Conservation (phyloP, 2,329 filamentous ascomycete genomes). For the Penicillium sp. region DNA sequence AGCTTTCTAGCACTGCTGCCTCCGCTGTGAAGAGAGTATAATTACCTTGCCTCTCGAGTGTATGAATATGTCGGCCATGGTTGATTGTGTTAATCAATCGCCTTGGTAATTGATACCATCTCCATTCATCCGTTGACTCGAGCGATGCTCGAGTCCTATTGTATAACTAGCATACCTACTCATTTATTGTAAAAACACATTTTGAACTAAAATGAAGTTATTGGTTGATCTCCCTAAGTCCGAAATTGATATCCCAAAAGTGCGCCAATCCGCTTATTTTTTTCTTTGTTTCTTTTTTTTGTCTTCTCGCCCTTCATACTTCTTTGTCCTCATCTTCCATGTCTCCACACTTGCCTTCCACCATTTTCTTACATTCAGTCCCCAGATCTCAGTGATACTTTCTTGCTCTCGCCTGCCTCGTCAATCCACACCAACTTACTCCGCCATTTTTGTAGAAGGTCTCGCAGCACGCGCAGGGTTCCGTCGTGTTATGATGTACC, state of each 20-base stretch:
- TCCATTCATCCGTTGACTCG: conserved; percentile 24
- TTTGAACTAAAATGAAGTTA: not conserved
- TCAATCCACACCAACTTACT: not conserved
- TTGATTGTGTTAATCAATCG: not conserved
- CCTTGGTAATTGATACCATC: conserved; percentile 25
- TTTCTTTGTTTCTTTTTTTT: not conserved
- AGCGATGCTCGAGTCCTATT: conserved; percentile 8
- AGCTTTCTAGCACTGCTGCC: conserved; percentile 25
- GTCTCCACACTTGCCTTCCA: not conserved
- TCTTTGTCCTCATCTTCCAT: not conserved
- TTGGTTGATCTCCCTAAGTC: conserved; percentile 1
- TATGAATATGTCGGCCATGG: conserved; percentile 19
- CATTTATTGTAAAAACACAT: conserved; percentile 2
- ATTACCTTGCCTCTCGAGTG: conserved; percentile 2
- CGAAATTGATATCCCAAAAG: not conserved
- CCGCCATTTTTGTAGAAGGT: conserved; percentile 9
- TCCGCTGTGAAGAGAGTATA: conserved; percentile 25
- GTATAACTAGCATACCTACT: conserved; percentile 22
- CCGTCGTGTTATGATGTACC: conserved; percentile 8
- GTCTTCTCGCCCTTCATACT: not conserved
- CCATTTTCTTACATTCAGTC: not conserved
- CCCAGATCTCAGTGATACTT: not conserved
- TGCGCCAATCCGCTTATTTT: not conserved
- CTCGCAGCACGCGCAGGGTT: conserved; percentile 17
- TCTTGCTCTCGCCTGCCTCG: not conserved